Evolutionary conservation across 2,329 filamentous ascomycete genomes (phyloP).

Genomic region (Trichophaea hybrida): DNA sequence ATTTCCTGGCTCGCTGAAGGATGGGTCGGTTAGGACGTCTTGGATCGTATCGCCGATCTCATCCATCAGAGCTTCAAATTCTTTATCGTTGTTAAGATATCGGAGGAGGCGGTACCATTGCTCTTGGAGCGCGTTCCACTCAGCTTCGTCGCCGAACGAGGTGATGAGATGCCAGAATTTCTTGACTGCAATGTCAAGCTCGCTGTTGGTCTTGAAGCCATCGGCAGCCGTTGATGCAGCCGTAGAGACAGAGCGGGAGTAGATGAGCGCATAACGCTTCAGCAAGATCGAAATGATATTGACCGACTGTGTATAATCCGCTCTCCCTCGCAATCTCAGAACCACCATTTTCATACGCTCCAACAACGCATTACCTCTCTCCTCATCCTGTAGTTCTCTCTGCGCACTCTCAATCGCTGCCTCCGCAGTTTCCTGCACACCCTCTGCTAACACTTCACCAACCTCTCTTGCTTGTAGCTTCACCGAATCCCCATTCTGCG

Average conservation of each 20-base stretch:
- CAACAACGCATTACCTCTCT: conserved; percentile 53
- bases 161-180: conserved; percentile 71
- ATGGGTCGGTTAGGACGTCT: conserved; percentile 68
- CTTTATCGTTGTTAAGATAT: conserved; percentile 60
- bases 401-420: conserved; percentile 56
- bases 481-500: not conserved
- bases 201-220: conserved; percentile 55
- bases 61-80: conserved; percentile 64
- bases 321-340: conserved; percentile 55
- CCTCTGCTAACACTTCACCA: conserved; percentile 30
- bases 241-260: conserved; percentile 45
- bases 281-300: conserved; percentile 62
- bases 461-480: conserved; percentile 34
- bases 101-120: conserved; percentile 56
- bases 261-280: conserved; percentile 61
- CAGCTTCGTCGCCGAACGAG: conserved; percentile 57
- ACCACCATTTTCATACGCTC: conserved; percentile 65
- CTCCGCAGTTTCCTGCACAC: conserved; percentile 38
- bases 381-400: conserved; percentile 57
- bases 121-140: conserved; percentile 62
- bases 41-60: conserved; percentile 62
- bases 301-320: conserved; percentile 76
- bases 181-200: conserved; percentile 57
- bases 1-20: conserved; percentile 48
- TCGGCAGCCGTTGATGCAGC: conserved; percentile 51